These are phyloP conservation scores for Jatropha multifida DNA, from an alignment of 441 rosid species.

Conservation along the genomic window DNA sequence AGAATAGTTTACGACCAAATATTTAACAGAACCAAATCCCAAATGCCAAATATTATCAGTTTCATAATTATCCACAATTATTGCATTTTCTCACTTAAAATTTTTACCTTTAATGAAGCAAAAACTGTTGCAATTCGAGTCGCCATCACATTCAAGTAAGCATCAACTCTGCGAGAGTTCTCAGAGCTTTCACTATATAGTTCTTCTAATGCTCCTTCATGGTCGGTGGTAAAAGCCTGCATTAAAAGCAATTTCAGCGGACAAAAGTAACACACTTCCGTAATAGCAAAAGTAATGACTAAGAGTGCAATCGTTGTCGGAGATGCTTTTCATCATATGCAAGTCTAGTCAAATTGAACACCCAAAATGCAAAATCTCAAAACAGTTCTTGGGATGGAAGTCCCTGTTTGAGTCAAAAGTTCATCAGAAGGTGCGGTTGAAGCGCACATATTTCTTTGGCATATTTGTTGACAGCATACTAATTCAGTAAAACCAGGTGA, in stretches of 20 bases:
- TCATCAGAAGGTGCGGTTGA: background rate
- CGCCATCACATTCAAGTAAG: slow-evolving; percentile 87
- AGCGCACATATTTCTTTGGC: background rate
- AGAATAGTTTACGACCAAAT: background rate
- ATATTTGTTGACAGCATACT: background rate
- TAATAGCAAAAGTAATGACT: slow-evolving; percentile 3
- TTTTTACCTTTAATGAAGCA: slow-evolving; percentile 87
- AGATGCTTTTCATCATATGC: slow-evolving; percentile 6
- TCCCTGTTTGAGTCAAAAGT: background rate
- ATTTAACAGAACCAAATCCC: background rate
- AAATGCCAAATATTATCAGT: background rate
- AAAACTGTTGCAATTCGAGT: slow-evolving; percentile 93
- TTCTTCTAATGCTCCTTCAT: slow-evolving; percentile 78
- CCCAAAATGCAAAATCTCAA: background rate
- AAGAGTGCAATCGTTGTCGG: background rate
- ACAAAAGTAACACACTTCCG: slow-evolving; percentile 2
- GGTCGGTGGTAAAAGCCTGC: slow-evolving; percentile 92
- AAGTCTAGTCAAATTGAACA: background rate
- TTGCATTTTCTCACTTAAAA: slow-evolving; percentile 10
- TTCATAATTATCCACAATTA: slow-evolving; percentile 20
- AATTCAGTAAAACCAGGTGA: background rate
- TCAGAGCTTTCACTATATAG: slow-evolving; percentile 72
- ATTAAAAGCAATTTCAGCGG: slow-evolving; percentile 19
- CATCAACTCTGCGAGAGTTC: slow-evolving; percentile 68
- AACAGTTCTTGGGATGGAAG: background rate